These are phyloP conservation scores for Sphagnum contortum DNA, from an alignment of 225 moss, liverwort and hornwort species.

Conservation along the genomic window DNA sequence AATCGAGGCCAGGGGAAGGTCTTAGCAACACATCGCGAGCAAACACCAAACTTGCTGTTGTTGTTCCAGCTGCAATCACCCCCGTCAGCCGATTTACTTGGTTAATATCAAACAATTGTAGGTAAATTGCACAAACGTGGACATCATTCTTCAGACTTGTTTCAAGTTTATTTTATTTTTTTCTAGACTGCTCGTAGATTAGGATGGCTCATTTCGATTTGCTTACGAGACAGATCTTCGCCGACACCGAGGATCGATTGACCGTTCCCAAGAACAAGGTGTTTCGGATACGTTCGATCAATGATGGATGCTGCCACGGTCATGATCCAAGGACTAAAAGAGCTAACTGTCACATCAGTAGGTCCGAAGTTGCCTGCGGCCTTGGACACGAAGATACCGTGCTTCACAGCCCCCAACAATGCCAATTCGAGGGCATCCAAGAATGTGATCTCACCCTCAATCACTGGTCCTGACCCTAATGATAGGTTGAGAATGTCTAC, in stretches of 20 bases:
- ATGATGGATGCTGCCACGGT: conserved; percentile 46
- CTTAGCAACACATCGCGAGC: no score
- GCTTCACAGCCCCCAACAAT: conserved; percentile 30
- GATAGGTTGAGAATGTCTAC: conserved; percentile 48
- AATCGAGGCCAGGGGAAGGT: conserved; percentile 18
- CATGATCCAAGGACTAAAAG: conserved; percentile 46
- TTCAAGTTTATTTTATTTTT: no score
- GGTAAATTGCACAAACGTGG: no score
- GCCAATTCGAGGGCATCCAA: conserved; percentile 33
- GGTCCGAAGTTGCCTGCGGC: conserved; percentile 51
- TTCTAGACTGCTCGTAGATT: no score
- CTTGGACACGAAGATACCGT: conserved; percentile 29
- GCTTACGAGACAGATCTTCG: conserved; percentile 28
- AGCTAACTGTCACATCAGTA: conserved; percentile 17
- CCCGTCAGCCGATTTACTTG: no score
- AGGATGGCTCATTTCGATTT: no score
- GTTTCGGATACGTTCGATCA: conserved; percentile 35
- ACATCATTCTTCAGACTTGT: no score
- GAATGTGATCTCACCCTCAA: conserved; percentile 24
- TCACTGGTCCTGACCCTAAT: conserved; percentile 17
- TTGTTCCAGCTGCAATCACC: no score
- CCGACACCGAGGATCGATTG: conserved; percentile 29
- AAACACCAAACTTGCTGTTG: no score
- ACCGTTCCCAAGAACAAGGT: conserved; percentile 14
- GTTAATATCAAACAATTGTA: no score